A percentile compares a stretch with the other conserved stretches of the same genome.
These are phyloP conservation scores for Phoma sp. DNA, from an alignment of 2,329 filamentous ascomycete genomes.

Conservation along the genomic window DNA sequence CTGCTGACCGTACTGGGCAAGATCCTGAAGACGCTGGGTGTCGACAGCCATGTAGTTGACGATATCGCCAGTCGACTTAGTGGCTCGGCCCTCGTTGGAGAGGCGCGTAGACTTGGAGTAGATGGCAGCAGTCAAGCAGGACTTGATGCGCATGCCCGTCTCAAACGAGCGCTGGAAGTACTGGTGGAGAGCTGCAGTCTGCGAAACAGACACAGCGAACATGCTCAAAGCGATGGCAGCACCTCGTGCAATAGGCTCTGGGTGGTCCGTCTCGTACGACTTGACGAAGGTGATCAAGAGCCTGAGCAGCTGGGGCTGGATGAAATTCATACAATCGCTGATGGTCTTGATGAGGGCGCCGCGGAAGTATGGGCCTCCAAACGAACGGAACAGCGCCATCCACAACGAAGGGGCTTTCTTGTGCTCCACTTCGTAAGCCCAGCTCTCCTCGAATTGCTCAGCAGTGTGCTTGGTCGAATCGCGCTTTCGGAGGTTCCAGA, in stretches of 20 bases:
- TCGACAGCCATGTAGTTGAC: constrained; percentile 99
- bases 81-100: constrained; percentile 87
- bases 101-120: constrained; percentile 89
- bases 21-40: constrained; percentile 90
- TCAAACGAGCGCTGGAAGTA: constrained; percentile 97
- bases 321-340: constrained; percentile 85
- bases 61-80: constrained; percentile 94
- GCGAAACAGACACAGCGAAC: constrained; percentile 84
- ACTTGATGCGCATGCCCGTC: constrained; percentile 96
- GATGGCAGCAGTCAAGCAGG: constrained; percentile 85
- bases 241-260: constrained; percentile 81
- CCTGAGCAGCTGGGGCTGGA: constrained; percentile 88
- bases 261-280: constrained; percentile 70
- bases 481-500: constrained; percentile 85
- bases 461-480: constrained; percentile 82
- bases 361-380: constrained; percentile 81
- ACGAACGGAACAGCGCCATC: constrained; percentile 82
- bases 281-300: constrained; percentile 82
- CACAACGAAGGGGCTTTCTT: constrained; percentile 81
- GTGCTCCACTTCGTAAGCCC: constrained; percentile 75
- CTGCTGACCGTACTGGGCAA: constrained; percentile 94
- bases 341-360: constrained; percentile 87
- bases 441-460: constrained; percentile 72
- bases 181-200: constrained; percentile 92
- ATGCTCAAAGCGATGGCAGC: constrained; percentile 88